These are phyloP conservation scores for Xylaria sp. DNA, from an alignment of 2,329 filamentous ascomycete genomes.

Conservation along the genomic window DNA sequence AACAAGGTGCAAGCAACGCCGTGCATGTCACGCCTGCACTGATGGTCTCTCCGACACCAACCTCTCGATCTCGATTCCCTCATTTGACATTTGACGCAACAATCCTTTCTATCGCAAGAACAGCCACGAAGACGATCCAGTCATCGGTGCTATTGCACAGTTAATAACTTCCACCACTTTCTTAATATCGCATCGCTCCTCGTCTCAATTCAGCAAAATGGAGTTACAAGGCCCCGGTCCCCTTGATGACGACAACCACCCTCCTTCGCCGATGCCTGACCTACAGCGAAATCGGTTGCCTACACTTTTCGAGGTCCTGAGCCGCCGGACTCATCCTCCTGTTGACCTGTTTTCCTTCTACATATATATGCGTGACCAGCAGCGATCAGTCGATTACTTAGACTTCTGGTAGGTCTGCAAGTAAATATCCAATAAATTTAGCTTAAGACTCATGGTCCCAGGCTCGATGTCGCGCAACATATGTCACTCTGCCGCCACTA, in stretches of 20 bases:
- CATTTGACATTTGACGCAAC: slow-evolving; percentile 23
- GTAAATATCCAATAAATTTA: background rate
- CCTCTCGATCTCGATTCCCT: slow-evolving; percentile 19
- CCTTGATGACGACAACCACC: slow-evolving; percentile 46
- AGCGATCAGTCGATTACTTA: slow-evolving; percentile 95
- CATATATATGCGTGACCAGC: slow-evolving; percentile 99
- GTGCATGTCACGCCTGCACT: background rate
- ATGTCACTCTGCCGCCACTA: slow-evolving; percentile 98
- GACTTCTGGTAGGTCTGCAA: slow-evolving; percentile 85
- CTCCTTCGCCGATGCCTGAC: slow-evolving; percentile 67
- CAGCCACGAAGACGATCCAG: background rate
- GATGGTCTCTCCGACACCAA: slow-evolving; percentile 14
- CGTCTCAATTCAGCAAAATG: slow-evolving; percentile 47
- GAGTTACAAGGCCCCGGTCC: slow-evolving; percentile 45
- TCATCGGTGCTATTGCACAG: background rate
- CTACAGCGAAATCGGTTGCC: slow-evolving; percentile 83
- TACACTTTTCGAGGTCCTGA: slow-evolving; percentile 94
- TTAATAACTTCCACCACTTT: background rate
- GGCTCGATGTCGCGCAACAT: slow-evolving; percentile 99
- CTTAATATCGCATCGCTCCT: background rate
- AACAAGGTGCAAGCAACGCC: background rate
- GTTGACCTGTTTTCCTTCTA: slow-evolving; percentile 99
- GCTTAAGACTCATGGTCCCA: slow-evolving; percentile 53
- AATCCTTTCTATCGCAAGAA: slow-evolving; percentile 4
- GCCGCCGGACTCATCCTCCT: slow-evolving; percentile 90